These are phyloP conservation scores for Senecio squalidus DNA, from an alignment of 140 eudicot species.

Conservation along the genomic window DNA sequence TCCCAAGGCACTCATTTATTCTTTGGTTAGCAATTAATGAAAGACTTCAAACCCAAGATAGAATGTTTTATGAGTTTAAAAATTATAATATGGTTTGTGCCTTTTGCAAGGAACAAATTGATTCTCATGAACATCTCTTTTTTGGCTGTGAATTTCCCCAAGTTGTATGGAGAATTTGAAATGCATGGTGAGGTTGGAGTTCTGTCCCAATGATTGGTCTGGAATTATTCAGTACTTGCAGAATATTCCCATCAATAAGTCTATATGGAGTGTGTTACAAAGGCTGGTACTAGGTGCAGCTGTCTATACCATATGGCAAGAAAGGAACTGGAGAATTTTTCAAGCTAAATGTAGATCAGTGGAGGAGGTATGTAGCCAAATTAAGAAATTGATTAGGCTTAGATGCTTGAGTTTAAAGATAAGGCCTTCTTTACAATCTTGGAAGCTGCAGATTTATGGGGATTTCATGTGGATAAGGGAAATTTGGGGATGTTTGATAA, in stretches of 20 bases:
- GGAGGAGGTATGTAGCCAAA: not conserved
- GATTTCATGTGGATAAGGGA: not conserved
- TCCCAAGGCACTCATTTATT: not conserved
- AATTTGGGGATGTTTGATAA: too few relatives aligned
- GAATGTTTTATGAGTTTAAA: not conserved
- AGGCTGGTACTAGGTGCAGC: not conserved
- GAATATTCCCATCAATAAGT: not conserved
- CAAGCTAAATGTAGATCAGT: not conserved
- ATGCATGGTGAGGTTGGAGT: not conserved
- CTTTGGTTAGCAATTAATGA: not conserved
- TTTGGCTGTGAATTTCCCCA: not conserved
- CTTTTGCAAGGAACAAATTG: not conserved
- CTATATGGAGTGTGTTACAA: not conserved
- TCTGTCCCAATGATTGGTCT: not conserved
- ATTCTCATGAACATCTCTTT: not conserved
- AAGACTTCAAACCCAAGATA: not conserved
- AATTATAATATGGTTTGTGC: not conserved
- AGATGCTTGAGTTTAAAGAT: not conserved
- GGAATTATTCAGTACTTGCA: not conserved
- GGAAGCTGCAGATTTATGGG: not conserved
- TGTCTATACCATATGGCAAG: not conserved
- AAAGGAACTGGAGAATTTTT: not conserved
- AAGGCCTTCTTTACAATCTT: not conserved
- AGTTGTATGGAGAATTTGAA: not conserved
- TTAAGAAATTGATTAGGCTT: too few relatives aligned